Percentiles rank a stretch among this genome's conserved stretches.
These are phyloP conservation scores for Ceratonia siliqua DNA, from an alignment of 306 rosid genomes.

Conservation along the genomic window DNA sequence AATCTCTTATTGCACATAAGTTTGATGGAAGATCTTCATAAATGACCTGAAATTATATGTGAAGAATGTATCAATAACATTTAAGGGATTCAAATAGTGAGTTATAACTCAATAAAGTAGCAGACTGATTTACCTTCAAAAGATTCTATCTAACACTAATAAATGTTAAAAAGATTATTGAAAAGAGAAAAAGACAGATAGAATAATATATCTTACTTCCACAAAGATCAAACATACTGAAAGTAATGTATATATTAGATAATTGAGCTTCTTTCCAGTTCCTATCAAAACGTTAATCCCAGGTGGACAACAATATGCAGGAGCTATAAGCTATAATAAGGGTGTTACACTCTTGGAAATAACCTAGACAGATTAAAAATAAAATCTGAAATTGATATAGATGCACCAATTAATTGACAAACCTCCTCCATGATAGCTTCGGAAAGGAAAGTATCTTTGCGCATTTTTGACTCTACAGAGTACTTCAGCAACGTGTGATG, in stretches of 20 bases:
- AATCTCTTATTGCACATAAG: constrained; percentile 77
- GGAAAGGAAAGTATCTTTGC: constrained; percentile 87
- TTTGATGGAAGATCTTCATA: constrained; percentile 94
- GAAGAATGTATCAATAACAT: constrained; percentile 17
- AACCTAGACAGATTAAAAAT: not conserved
- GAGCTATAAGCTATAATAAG: not conserved
- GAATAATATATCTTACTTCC: constrained; percentile 13
- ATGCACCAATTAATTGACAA: constrained; percentile 18
- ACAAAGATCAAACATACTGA: not conserved
- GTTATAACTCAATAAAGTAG: not conserved
- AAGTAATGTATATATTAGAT: not conserved
- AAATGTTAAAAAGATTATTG: not conserved
- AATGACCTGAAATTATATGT: constrained; percentile 58
- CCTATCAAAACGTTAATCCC: not conserved
- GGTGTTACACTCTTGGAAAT: not conserved
- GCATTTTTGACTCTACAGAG: constrained; percentile 93
- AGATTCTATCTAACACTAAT: constrained; percentile 23
- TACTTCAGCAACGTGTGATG: constrained; percentile 91
- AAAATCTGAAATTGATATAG: constrained; percentile 9
- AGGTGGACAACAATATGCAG: not conserved
- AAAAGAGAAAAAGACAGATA: not conserved
- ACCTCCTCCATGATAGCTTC: constrained; percentile 97
- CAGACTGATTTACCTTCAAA: constrained; percentile 13
- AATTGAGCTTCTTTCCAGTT: not conserved
- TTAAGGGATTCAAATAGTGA: not conserved